These are phyloP conservation scores for Clohesyomyces aquaticus DNA, from an alignment of 495 filamentous ascomycete species.

Conservation along the genomic window DNA sequence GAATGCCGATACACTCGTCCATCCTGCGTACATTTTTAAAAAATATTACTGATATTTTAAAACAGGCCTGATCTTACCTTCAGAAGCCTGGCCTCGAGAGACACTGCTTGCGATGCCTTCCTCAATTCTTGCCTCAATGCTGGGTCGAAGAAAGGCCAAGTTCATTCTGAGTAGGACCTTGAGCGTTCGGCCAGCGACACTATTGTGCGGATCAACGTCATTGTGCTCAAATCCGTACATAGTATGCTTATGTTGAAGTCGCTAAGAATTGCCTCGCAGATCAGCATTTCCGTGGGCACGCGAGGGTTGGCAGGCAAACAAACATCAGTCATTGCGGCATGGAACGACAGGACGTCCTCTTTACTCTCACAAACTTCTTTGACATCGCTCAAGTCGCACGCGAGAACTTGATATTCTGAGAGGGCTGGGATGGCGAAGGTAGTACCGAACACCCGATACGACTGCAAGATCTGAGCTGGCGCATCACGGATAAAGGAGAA, in stretches of 20 bases:
- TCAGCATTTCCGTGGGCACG: background rate
- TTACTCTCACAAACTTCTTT: background rate
- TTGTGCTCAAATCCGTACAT: slow-evolving; percentile 22
- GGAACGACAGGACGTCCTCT: background rate
- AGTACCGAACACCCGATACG: too few relatives aligned
- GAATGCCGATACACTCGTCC: slow-evolving; percentile 16
- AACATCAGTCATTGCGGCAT: slow-evolving; percentile 21
- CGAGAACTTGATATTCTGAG: background rate
- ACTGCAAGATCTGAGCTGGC: too few relatives aligned
- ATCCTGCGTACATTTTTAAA: slow-evolving; percentile 5
- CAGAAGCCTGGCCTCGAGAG: too few relatives aligned
- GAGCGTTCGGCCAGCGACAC: slow-evolving; percentile 1
- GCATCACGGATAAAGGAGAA: too few relatives aligned
- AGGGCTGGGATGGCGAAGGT: background rate
- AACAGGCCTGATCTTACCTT: slow-evolving; percentile 5
- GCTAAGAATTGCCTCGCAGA: slow-evolving; percentile 2
- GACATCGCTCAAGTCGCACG: background rate
- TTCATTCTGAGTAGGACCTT: slow-evolving; percentile 8
- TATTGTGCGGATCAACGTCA: slow-evolving; percentile 17
- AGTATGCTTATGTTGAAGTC: slow-evolving; percentile 17
- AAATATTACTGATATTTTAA: too few relatives aligned
- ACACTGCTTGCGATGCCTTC: slow-evolving; percentile 3
- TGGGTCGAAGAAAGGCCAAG: slow-evolving; percentile 2
- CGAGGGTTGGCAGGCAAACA: background rate
- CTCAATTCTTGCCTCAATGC: slow-evolving; percentile 6